Conservation (phyloP, 2,329 filamentous ascomycete species). For the Aurifilum marmelostoma region DNA sequence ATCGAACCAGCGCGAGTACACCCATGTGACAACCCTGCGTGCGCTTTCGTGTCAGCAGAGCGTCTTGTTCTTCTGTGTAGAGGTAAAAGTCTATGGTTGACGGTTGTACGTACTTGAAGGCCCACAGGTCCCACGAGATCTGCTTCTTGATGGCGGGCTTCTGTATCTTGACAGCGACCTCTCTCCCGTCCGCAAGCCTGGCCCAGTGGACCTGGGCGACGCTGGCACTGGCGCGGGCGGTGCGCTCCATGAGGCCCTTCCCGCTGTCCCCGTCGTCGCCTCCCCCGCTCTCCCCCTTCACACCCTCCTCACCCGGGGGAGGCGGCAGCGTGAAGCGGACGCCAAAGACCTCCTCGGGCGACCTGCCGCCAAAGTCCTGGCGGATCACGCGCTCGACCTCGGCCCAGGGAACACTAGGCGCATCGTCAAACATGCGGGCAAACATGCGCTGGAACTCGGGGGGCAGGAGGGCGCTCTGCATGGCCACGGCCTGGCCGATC, state of each 20-base stretch:
- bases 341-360: conserved; percentile 88
- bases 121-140: conserved; percentile 93
- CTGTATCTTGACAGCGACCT: conserved; percentile 95
- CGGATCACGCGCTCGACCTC: conserved; percentile 83
- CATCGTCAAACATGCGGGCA: conserved; percentile 94
- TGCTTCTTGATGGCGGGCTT: conserved; percentile 92
- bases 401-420: conserved; percentile 83
- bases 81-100: no score
- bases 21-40: conserved; percentile 71
- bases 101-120: conserved; percentile 70
- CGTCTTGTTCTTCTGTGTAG: no score
- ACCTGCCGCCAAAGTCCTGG: conserved; percentile 84
- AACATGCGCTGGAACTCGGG: conserved; percentile 98
- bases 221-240: conserved; percentile 76
- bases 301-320: conserved; percentile 40
- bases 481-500: conserved; percentile 96
- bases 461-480: conserved; percentile 93
- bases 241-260: conserved; percentile 64
- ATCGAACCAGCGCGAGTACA: conserved; percentile 88
- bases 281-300: no score
- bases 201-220: conserved; percentile 99
- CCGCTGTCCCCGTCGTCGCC: conserved; percentile 68
- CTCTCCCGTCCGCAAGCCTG: conserved; percentile 77
- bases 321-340: conserved; percentile 61
- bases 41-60: background rate